Percentiles rank a stretch among this genome's conserved stretches.
These are phyloP conservation scores for Ulmus americana DNA, from an alignment of 331 rosid species.

Conservation along the genomic window DNA sequence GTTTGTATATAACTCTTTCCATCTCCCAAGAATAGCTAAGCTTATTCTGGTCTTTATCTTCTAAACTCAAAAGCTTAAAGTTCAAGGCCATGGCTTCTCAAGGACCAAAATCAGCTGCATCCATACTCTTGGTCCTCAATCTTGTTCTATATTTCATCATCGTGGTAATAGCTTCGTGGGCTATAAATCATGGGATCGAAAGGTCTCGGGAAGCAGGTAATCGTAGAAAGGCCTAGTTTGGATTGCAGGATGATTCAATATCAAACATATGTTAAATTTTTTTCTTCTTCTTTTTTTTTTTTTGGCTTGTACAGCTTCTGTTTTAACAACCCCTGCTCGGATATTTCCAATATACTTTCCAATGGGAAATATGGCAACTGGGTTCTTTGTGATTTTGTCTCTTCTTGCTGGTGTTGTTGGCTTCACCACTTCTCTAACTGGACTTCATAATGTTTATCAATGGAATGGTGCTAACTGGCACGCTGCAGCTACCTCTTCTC, in stretches of 20 bases:
- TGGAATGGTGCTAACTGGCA: conserved; percentile 45
- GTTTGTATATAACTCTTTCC: conserved; percentile 19
- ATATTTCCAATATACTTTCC: conserved; percentile 81
- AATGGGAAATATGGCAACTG: conserved; percentile 82
- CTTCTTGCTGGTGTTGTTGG: conserved; percentile 89
- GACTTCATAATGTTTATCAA: conserved; percentile 43
- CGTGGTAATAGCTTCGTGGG: conserved; percentile 71
- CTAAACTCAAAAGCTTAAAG: conserved; percentile 1
- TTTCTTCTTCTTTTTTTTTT: neutral
- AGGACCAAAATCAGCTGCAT: conserved; percentile 55
- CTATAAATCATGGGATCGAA: conserved; percentile 68
- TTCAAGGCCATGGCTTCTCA: conserved; percentile 49
- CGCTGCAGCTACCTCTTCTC: conserved; percentile 69
- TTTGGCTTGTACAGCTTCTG: conserved; percentile 49
- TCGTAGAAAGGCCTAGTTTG: neutral
- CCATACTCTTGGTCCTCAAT: conserved; percentile 52
- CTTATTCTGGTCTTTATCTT: conserved; percentile 5
- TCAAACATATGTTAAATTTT: neutral
- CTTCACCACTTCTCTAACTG: conserved; percentile 56
- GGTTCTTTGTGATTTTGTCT: conserved; percentile 57
- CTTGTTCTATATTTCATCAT: conserved; percentile 57
- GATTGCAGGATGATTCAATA: neutral
- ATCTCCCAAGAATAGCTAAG: conserved; percentile 7
- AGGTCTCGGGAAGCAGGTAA: conserved; percentile 61
- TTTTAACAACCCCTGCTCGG: conserved; percentile 45